Evolutionary conservation across 164 flowering plant genomes (phyloP).

Genomic region (Nymphaea thermarum): DNA sequence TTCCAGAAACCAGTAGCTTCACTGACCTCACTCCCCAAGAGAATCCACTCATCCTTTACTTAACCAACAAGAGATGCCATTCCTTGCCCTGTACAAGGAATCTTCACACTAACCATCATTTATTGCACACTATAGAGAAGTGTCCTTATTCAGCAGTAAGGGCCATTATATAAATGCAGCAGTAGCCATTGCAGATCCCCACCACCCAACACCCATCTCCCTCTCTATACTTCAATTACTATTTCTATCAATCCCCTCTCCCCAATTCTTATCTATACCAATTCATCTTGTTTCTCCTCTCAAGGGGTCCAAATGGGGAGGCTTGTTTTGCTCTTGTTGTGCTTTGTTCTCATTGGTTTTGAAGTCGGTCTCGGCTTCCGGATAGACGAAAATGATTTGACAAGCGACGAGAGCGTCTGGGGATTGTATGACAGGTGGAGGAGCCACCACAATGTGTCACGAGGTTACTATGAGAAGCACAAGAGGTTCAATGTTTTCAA

Average conservation of each 20-base stretch:
- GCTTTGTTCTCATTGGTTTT: background rate
- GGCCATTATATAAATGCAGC: background rate
- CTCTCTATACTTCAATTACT: background rate
- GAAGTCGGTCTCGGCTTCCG: constrained; percentile 20
- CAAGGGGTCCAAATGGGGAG: background rate
- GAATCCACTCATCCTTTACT: background rate
- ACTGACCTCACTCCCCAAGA: background rate
- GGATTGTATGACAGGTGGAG: constrained; percentile 60
- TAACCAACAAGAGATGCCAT: background rate
- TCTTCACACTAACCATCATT: background rate
- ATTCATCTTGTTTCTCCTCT: background rate
- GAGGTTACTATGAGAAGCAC: constrained; percentile 36
- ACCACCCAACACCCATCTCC: background rate
- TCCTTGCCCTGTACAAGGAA: background rate
- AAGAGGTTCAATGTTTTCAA: constrained; percentile 60
- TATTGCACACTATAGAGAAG: background rate
- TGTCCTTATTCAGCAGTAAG: background rate
- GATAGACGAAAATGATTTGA: constrained; percentile 41
- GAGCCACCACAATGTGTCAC: constrained; percentile 40
- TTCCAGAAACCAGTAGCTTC: too few species aligned
- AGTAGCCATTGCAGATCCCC: background rate
- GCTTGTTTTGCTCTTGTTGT: background rate
- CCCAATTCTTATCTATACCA: background rate
- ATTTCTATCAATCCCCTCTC: background rate
- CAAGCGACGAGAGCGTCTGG: constrained; percentile 40